phyloP scores from a whole-genome alignment of 2,329 filamentous ascomycete genomes.

The Magnaporthiopsis incrustans region DNA sequence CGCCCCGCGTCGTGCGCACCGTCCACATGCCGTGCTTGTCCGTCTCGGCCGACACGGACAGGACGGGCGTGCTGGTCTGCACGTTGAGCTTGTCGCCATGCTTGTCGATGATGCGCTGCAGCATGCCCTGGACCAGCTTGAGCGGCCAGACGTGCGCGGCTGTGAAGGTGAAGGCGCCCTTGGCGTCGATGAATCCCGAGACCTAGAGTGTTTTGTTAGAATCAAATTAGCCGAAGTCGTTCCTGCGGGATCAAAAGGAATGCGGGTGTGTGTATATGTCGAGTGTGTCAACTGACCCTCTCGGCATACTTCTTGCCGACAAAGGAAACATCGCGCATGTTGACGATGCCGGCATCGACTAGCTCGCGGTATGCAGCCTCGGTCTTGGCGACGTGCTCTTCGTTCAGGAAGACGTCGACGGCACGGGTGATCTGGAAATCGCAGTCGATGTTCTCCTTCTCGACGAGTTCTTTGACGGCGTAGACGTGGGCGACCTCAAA shows the following conservation, averaged over 20 bases:
- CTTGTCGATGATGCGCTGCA: constrained; percentile 3
- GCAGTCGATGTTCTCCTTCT: constrained; percentile 32
- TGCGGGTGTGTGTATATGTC: no score
- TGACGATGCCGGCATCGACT: constrained; percentile 18
- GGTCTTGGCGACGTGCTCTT: constrained; percentile 15
- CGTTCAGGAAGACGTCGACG: constrained; percentile 28
- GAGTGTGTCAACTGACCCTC: neutral
- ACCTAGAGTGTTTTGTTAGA: constrained; percentile 13
- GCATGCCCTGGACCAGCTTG: constrained; percentile 20
- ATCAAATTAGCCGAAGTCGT: no score
- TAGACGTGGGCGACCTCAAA: constrained; percentile 22
- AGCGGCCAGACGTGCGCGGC: constrained; percentile 23
- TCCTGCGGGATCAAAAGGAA: no score
- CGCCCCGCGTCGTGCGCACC: constrained; percentile 16
- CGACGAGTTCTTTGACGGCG: constrained; percentile 27
- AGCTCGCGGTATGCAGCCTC: constrained; percentile 23
- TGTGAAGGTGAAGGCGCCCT: constrained; percentile 23
- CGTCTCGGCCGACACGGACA: constrained; percentile 6
- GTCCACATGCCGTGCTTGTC: constrained; percentile 9
- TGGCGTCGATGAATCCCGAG: constrained; percentile 28
- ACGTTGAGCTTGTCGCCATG: constrained; percentile 8
- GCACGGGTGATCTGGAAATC: constrained; percentile 33
- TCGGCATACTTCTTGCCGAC: constrained; percentile 11
- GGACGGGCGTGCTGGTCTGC: constrained; percentile 22
- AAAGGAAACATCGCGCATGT: constrained; percentile 21